Conservation (phyloP, 805 yeast species). For the Crinitomyces ghanaensis region DNA sequence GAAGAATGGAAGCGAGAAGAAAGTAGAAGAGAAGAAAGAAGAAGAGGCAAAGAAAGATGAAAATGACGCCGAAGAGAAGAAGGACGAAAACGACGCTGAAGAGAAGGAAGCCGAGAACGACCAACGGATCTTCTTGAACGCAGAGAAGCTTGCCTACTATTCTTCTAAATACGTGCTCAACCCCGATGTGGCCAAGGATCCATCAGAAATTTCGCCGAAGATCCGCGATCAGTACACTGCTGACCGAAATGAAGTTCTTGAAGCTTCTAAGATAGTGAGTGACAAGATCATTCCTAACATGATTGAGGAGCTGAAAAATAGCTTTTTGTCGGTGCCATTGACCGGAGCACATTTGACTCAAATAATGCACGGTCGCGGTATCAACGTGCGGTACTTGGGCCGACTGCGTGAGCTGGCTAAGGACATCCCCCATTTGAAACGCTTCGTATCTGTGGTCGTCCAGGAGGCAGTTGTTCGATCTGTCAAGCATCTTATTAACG, state of each 20-base stretch:
- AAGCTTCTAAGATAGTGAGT: slow-evolving; percentile 53
- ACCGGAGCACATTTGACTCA: slow-evolving; percentile 70
- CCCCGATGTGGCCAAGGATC: slow-evolving; percentile 56
- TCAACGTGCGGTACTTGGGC: slow-evolving; percentile 84
- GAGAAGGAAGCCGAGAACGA: slow-evolving; percentile 17
- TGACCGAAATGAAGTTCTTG: slow-evolving; percentile 59
- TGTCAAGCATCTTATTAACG: slow-evolving; percentile 60
- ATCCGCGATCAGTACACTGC: slow-evolving; percentile 28
- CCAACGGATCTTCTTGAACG: too few relatives aligned
- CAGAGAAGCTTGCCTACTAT: slow-evolving; percentile 2
- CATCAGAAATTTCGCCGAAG: slow-evolving; percentile 28
- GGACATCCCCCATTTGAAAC: slow-evolving; percentile 28
- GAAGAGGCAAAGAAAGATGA: slow-evolving; percentile 24
- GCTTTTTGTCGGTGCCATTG: slow-evolving; percentile 48
- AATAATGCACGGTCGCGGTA: slow-evolving; percentile 67
- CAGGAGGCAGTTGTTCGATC: slow-evolving; percentile 76
- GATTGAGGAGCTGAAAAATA: slow-evolving; percentile 42
- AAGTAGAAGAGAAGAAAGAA: slow-evolving; percentile 4
- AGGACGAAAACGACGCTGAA: slow-evolving; percentile 22
- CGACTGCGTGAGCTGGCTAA: slow-evolving; percentile 27
- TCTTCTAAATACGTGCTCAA: slow-evolving; percentile 36
- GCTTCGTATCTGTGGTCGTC: slow-evolving; percentile 38
- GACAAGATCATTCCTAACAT: slow-evolving; percentile 51
- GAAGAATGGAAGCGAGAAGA: too few relatives aligned
- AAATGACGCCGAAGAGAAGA: slow-evolving; percentile 26